Evolutionary conservation across 345 rosid species (phyloP).

Genomic region (Lepidium didymum): DNA sequence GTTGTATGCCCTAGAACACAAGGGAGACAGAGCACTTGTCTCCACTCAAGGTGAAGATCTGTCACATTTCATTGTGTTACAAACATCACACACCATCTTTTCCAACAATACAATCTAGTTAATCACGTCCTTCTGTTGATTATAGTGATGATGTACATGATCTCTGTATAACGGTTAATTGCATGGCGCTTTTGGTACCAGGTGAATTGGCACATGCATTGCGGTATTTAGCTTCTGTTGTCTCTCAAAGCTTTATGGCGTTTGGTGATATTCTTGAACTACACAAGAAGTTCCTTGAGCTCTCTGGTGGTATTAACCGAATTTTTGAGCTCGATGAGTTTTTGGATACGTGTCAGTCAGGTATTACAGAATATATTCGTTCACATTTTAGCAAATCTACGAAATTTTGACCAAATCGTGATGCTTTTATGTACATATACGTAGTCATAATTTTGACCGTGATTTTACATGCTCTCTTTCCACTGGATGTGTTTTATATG

Average conservation of each 20-base stretch:
- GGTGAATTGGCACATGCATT: slow-evolving; percentile 95
- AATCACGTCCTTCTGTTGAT: not conserved
- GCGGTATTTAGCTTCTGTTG: slow-evolving; percentile 95
- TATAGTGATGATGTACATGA: not conserved
- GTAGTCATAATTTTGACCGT: not conserved
- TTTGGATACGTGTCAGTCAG: slow-evolving; percentile 79
- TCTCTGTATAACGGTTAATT: not conserved
- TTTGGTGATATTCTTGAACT: slow-evolving; percentile 96
- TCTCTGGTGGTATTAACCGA: slow-evolving; percentile 85
- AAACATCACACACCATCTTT: not conserved
- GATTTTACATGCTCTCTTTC: not conserved
- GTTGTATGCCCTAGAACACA: slow-evolving; percentile 88
- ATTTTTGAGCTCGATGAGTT: slow-evolving; percentile 95
- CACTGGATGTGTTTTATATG: not conserved
- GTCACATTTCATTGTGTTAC: not conserved
- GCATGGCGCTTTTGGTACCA: slow-evolving; percentile 30
- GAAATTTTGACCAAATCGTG: not conserved
- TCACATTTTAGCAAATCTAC: not conserved
- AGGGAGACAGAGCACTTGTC: slow-evolving; percentile 70
- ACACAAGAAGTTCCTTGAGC: slow-evolving; percentile 85
- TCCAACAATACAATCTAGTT: not conserved
- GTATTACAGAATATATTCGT: slow-evolving; percentile 26
- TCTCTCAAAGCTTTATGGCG: slow-evolving; percentile 96
- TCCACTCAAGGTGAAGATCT: slow-evolving; percentile 73
- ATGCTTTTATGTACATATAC: not conserved